A percentile compares a stretch with the other conserved stretches of the same genome.
Evolutionary conservation across 805 yeast species (phyloP).

Genomic region (Candida xiaguanensis): DNA sequence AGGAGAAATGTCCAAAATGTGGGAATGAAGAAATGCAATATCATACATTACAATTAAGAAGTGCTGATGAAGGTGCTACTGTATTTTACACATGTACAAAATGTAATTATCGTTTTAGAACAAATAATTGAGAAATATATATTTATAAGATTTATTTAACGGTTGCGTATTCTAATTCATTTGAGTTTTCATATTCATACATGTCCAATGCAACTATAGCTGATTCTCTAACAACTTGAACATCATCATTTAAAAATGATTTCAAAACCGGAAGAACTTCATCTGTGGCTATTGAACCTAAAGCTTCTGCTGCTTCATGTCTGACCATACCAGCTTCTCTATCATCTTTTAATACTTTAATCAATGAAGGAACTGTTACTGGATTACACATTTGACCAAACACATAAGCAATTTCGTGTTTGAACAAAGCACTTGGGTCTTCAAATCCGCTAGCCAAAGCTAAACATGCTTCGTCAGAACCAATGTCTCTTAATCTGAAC

Average conservation of each 20-base stretch:
- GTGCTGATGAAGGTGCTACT: slow-evolving; percentile 99
- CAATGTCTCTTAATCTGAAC: slow-evolving; percentile 96
- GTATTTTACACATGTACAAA: slow-evolving; percentile 94
- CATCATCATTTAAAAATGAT: slow-evolving; percentile 74
- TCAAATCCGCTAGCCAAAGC: slow-evolving; percentile 89
- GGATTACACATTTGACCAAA: slow-evolving; percentile 97
- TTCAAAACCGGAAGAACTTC: slow-evolving; percentile 88
- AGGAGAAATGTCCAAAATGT: slow-evolving; percentile 98
- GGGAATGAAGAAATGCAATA: slow-evolving; percentile 98
- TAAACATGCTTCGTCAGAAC: slow-evolving; percentile 85
- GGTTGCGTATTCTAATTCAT: slow-evolving; percentile 72
- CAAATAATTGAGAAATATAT: slow-evolving; percentile 61
- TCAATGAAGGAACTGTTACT: slow-evolving; percentile 80
- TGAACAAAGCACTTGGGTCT: slow-evolving; percentile 89
- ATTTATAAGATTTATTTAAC: slow-evolving; percentile 11
- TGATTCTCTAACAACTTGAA: slow-evolving; percentile 90
- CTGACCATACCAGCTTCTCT: slow-evolving; percentile 97
- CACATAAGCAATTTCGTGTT: slow-evolving; percentile 97
- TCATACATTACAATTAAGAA: slow-evolving; percentile 92
- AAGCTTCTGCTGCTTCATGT: slow-evolving; percentile 99
- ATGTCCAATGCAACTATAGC: slow-evolving; percentile 97
- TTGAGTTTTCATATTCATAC: slow-evolving; percentile 92
- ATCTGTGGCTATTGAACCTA: slow-evolving; percentile 94
- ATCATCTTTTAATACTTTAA: slow-evolving; percentile 73
- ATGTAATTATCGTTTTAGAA: slow-evolving; percentile 92